Base-by-base conservation (phyloP, 805 yeast species). In the Metschnikowia reukaufii region DNA sequence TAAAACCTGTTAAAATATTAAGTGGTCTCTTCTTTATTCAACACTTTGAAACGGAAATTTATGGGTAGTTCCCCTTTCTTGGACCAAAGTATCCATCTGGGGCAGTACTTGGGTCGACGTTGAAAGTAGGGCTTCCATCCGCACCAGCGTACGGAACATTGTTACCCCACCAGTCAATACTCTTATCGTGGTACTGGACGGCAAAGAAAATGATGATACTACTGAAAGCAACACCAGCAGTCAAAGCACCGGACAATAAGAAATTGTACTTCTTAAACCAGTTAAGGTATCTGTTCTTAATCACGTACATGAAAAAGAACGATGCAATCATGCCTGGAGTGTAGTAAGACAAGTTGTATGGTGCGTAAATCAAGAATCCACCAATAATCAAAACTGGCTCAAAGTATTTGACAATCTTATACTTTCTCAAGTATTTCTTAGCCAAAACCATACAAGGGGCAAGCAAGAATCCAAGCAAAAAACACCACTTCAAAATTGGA, bases 231-330 rank as follows among this genome's bases (percentile, higher is more conserved):
- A 67, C 59, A 39, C 72, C 73, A 2, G 70, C 64, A 34, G 51
- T 49, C 57, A 67, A 54, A 15, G 60, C 67, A 21, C 65, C 66
- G 1, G 65, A 50, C 32, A 65, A 58, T 25, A 66, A 56, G 52
- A 61, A 68, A 51, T 64, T 68, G 51, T 68, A 67, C 57, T 67
- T 68, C 39, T 59, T 59, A 70, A 72, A 68, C 65, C 68, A 68
- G 6, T 64, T 49, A 17, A 51, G 36, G 48, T 61, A 66, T n/a
- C 56, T 39, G 46, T 57, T 62, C 44, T 57, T 65, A 38, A 68
- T 49, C 51, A 59, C 63, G 35, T 44, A 49, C 70, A 68, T 67
- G 46, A 63, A 66, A 15, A 51, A 48, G 47, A 49, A 49, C 3
- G 64, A 56, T 4, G 60, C 47, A 41, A 64, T 64, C 10, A 67